These are phyloP conservation scores for Suhomyces terraborum DNA, from an alignment of 1,139 yeast species.

Conservation along the genomic window DNA sequence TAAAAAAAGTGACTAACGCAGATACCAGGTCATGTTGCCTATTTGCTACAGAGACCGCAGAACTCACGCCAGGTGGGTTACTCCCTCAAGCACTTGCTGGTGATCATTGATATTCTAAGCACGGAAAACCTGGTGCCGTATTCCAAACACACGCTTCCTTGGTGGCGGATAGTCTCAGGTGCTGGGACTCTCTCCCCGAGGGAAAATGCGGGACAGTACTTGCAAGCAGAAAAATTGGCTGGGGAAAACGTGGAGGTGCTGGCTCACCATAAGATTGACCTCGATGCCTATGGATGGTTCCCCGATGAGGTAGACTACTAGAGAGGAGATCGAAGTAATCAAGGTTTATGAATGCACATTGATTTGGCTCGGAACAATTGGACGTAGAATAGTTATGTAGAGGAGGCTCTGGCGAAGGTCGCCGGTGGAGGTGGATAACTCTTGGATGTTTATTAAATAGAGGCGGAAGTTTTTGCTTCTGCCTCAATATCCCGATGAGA, in stretches of 20 bases:
- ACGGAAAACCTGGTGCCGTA: constrained; percentile 21
- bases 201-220: constrained; percentile 42
- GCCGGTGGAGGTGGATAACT: too few relatives aligned
- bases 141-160: constrained; percentile 53
- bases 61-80: constrained; percentile 76
- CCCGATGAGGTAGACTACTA: constrained; percentile 47
- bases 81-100: constrained; percentile 52
- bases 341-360: too few relatives aligned
- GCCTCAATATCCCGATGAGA: too few relatives aligned
- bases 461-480: too few relatives aligned
- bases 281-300: constrained; percentile 66
- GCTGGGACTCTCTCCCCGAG: constrained; percentile 64
- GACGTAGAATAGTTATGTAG: too few relatives aligned
- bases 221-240: constrained; percentile 50
- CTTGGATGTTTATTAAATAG: too few relatives aligned
- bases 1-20: too few relatives aligned
- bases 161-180: constrained; percentile 78
- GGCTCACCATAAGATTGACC: constrained; percentile 40
- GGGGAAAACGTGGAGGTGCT: constrained; percentile 53
- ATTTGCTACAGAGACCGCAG: constrained; percentile 58
- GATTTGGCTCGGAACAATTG: too few relatives aligned
- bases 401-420: too few relatives aligned
- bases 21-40: constrained; percentile 65
- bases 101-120: constrained; percentile 26
- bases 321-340: too few relatives aligned